Conservation (phyloP, 768 basidiomycete genomes). For the Termitomyces sp. region DNA sequence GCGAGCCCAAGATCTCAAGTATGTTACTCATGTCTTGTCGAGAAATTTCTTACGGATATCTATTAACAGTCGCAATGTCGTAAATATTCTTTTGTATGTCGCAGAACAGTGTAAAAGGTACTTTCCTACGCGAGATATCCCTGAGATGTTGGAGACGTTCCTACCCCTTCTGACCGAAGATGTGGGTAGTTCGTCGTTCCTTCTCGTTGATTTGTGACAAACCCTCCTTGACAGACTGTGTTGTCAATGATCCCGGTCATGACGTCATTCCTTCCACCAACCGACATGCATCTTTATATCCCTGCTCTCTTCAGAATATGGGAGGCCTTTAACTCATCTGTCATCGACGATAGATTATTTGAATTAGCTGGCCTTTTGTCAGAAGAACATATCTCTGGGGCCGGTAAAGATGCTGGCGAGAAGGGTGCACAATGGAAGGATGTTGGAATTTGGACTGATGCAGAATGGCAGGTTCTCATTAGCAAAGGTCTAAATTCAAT, state of each 20-base stretch:
- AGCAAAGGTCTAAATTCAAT: slow-evolving; percentile 79
- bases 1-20: slow-evolving; percentile 55
- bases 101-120: slow-evolving; percentile 72
- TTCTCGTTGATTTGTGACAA: background rate
- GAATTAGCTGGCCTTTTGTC: slow-evolving; percentile 65
- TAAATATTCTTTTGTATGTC: slow-evolving; percentile 68
- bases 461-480: slow-evolving; percentile 79
- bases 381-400: slow-evolving; percentile 64
- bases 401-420: slow-evolving; percentile 42
- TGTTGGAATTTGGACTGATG: slow-evolving; percentile 84
- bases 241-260: slow-evolving; percentile 71
- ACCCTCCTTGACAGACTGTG: slow-evolving; percentile 38
- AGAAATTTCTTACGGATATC: background rate
- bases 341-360: slow-evolving; percentile 69
- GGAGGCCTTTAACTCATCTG: slow-evolving; percentile 72
- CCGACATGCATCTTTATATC: slow-evolving; percentile 60
- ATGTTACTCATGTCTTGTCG: slow-evolving; percentile 17
- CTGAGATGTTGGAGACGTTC: slow-evolving; percentile 65
- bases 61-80: slow-evolving; percentile 48
- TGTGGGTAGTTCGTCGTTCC: slow-evolving; percentile 33
- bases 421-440: slow-evolving; percentile 68
- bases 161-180: slow-evolving; percentile 67
- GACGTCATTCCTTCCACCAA: slow-evolving; percentile 71
- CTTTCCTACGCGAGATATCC: slow-evolving; percentile 59
- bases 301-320: slow-evolving; percentile 70